Evolutionary conservation across 352 stramenopile species (phyloP), one percentile per base, ranked within the genome.

Genomic region (Phytophthora rubi): DNA sequence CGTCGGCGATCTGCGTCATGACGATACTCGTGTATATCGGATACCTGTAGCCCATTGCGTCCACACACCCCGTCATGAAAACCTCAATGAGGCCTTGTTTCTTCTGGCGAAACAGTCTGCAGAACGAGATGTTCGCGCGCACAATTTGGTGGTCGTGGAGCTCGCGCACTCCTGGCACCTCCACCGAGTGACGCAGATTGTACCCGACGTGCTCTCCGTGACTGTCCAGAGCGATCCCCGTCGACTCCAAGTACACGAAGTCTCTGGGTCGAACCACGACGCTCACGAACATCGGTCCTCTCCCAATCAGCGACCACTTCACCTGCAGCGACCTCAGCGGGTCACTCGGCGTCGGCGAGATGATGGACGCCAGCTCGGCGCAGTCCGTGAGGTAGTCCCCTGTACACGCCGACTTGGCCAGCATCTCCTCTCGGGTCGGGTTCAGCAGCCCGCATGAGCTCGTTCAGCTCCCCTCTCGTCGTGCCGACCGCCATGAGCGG

Each of bases 241-340:
- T 87, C 3, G 67, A 73, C 42, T 87, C 78, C 3, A 90, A 65
- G 47, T 75, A 87, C 12, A 86, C 76, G 8, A 82, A 68, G 62
- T 88, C 80, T 26, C 78, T 61, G 9, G 74, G 66, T 61, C 73
- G 73, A 33, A 78, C 45, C 52, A 78, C 58, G 21, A 75, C 55
- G 18, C 70, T 73, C 1, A 82, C 65, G 6, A 89, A 56, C 35
- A 73, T 66, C 12, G 65, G 59, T 7, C 59, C 68, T 49, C 59
- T 68, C 0, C 65, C 71, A 1, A 76, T 79, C 10, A 83, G 58
- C 6, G 63, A 72, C 77, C 77, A 79, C n/a, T 86, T 85, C 5
- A 90, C 70, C 49, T 65, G 60, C 23, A 73, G 73, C 54, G 48
- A 71, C 12, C 55, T 60, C 18, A 78, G 48, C 30, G 77, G 77